Evolutionary conservation across 78 protist genomes (phyloP).

Genomic region (Dictyostelium citrinum): DNA sequence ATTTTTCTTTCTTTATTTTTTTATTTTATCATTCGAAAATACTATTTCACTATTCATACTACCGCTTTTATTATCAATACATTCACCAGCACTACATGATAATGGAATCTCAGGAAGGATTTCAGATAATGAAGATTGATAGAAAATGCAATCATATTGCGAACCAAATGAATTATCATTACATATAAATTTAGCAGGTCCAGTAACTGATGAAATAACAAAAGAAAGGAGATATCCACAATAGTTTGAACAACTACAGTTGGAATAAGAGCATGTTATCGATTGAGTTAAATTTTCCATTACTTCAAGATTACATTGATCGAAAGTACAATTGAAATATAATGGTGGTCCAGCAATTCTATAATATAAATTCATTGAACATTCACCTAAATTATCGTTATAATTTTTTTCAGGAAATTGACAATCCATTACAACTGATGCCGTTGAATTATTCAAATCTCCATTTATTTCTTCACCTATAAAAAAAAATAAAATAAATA

Average conservation of each 20-base stretch:
- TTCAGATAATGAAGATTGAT: background rate
- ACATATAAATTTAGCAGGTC: background rate
- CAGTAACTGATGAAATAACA: background rate
- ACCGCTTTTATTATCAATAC: background rate
- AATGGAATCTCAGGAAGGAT: constrained; percentile 4
- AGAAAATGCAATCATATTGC: background rate
- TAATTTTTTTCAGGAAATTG: background rate
- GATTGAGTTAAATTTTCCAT: background rate
- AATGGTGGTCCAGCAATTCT: constrained; percentile 8
- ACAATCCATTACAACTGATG: constrained; percentile 1
- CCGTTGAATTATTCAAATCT: background rate
- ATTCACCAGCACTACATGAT: constrained; percentile 35
- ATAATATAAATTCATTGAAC: constrained; percentile 25
- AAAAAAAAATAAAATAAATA: background rate
- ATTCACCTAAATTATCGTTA: background rate
- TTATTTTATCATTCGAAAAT: no score
- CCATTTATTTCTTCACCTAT: constrained; percentile 19
- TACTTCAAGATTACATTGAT: background rate
- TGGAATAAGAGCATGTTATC: background rate
- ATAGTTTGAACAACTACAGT: constrained; percentile 1
- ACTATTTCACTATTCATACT: no score
- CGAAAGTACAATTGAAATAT: constrained; percentile 18
- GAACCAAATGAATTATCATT: no score
- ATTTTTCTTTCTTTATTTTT: no score
- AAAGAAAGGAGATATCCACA: background rate